Base-by-base conservation (phyloP, 768 basidiomycete species). In the Lactifluus echinatus region DNA sequence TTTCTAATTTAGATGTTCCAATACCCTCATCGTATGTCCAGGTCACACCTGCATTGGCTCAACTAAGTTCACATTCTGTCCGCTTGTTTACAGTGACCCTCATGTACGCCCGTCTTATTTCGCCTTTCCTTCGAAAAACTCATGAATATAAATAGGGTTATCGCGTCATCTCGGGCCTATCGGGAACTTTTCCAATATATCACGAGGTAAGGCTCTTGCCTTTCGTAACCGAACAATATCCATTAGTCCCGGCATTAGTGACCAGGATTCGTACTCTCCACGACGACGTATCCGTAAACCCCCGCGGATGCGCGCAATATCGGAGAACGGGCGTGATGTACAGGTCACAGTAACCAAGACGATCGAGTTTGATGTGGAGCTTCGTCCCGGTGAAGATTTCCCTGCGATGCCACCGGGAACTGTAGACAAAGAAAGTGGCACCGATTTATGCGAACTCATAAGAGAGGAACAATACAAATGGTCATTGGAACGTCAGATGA, bases 161-260 rank as follows among this genome's bases (percentile, higher is more conserved):
- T 55, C 36, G 42, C 57, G 11, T 53, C 60, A 2, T 54, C 60
- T 8, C 57, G 53, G 14, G 52, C 53, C 39, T 62, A 59, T 53
- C 60, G 60, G 6, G 51, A 62, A 28, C 57, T 62, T 23, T 62
- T 62, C 26, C 47, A 59, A 34, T 62, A 62, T 17, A 59, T 62
- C n/a, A 61, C 51, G 7, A 49, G 23, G 60, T 61, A 59, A 33
- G 39, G 7, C 34, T 14, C 11, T n/a, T 15, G n/a, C 21, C 2
- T 8, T 44, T 23, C 3, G 11, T 29, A 7, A 8, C 8, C 29
- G 2, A 12, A 19, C 8, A 17, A 47, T 34, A 6, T 36, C n/a
- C 21, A 17, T 34, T 31, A 11, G 28, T 8, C 17, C n/a, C 15
- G 31, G 1, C 8, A 47, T n/a, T 31, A 61, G 60, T 21, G 60